Conservation (phyloP, 768 basidiomycete species). For the Rossbeevera mucosa region DNA sequence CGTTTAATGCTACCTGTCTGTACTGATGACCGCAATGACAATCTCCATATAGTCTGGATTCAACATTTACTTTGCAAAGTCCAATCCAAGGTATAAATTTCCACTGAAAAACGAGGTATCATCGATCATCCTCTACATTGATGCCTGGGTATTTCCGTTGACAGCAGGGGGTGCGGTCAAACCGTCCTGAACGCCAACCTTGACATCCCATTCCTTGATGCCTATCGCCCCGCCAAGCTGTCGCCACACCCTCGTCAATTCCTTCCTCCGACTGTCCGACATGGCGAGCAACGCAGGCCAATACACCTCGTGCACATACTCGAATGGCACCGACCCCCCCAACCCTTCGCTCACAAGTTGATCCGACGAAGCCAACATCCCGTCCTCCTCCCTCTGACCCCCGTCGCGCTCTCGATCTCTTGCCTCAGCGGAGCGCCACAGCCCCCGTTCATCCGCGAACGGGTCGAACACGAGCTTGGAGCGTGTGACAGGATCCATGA, state of each 20-base stretch:
- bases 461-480: conserved; percentile 76
- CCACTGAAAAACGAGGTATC: background rate
- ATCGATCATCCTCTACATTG: background rate
- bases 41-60: conserved; percentile 6
- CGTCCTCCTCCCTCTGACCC: conserved; percentile 8
- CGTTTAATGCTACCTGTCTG: conserved; percentile 18
- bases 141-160: background rate
- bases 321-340: conserved; percentile 63
- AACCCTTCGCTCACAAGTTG: conserved; percentile 69
- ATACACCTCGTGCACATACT: conserved; percentile 71
- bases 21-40: conserved; percentile 26
- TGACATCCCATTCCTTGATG: conserved; percentile 79
- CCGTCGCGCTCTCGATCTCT: conserved; percentile 11
- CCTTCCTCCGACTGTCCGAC: conserved; percentile 46
- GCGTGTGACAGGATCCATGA: conserved; percentile 80
- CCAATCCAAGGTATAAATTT: background rate
- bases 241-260: conserved; percentile 61
- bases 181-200: conserved; percentile 31
- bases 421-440: conserved; percentile 26
- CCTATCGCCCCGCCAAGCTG: conserved; percentile 66
- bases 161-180: background rate
- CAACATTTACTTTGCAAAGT: background rate
- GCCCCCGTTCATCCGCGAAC: conserved; percentile 19
- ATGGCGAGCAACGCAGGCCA: conserved; percentile 62
- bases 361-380: conserved; percentile 54